Evolutionary conservation across 2,329 filamentous ascomycete species (phyloP).

Genomic region (Neofusicoccum ribis): DNA sequence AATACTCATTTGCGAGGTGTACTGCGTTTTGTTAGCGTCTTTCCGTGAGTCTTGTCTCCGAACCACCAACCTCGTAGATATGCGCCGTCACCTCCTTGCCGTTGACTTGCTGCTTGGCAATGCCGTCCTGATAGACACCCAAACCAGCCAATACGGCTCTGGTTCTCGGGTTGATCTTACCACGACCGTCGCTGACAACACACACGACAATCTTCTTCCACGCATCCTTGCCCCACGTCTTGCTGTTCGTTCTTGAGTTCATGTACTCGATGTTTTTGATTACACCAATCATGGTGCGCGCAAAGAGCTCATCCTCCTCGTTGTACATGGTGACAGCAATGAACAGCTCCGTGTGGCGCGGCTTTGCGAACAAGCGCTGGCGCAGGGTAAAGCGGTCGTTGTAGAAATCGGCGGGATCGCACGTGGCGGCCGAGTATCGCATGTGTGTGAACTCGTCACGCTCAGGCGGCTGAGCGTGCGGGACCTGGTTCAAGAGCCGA

Average conservation of each 20-base stretch:
- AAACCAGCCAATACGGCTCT: slow-evolving; percentile 86
- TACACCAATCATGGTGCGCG: slow-evolving; percentile 91
- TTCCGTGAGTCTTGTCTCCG: neutral
- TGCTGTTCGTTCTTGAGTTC: slow-evolving; percentile 88
- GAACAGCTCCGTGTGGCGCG: slow-evolving; percentile 89
- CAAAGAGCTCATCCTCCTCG: slow-evolving; percentile 94
- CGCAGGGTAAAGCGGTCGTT: slow-evolving; percentile 87
- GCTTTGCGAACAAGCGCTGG: slow-evolving; percentile 88
- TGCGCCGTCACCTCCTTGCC: slow-evolving; percentile 94
- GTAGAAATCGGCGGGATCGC: slow-evolving; percentile 86
- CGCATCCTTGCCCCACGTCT: slow-evolving; percentile 96
- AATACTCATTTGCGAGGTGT: slow-evolving; percentile 82
- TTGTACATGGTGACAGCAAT: slow-evolving; percentile 99
- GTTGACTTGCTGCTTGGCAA: slow-evolving; percentile 97
- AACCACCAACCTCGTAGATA: slow-evolving; percentile 67
- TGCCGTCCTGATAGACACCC: slow-evolving; percentile 97
- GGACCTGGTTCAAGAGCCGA: slow-evolving; percentile 79
- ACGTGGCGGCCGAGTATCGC: slow-evolving; percentile 93
- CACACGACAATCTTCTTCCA: slow-evolving; percentile 99
- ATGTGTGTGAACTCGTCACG: slow-evolving; percentile 86
- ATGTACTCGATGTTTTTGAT: slow-evolving; percentile 99
- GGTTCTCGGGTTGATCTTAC: slow-evolving; percentile 92
- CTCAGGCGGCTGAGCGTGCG: slow-evolving; percentile 75
- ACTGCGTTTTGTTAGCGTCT: slow-evolving; percentile 41
- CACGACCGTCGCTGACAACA: slow-evolving; percentile 93